Base-by-base conservation (phyloP, 208 protist species). In the Crithidia acanthocephali region DNA sequence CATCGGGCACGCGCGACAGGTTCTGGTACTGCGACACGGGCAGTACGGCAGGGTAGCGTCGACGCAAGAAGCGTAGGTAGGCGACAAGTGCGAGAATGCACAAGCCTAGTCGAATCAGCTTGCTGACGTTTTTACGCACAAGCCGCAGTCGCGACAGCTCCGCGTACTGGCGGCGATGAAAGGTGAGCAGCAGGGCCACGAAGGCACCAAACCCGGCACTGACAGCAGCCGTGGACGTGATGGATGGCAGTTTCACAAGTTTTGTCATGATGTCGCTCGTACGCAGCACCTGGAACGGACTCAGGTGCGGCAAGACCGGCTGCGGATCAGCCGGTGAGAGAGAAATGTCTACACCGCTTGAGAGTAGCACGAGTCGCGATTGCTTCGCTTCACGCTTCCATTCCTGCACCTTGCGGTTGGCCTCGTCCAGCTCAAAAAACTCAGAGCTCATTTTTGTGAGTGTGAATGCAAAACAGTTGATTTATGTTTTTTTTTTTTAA, bases 381-480 rank as follows among this genome's bases (percentile, higher is more conserved):
- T 84, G 68, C 61, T 64, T 55, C 1, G 69, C 80, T 53, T 79
- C 76, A 16, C 65, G 51, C 48, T 81, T 85, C 85, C 85, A 90
- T 57, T 76, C 65, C 20, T 32, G 44, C 22, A 83, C 68, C 71
- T 87, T 90, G 11, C 61, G 50, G 53, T 77, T 71, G 30, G 81
- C 79, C 67, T 75, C 68, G 15, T 72, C 48, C 48, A 81, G 20
- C 27, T 76, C 66, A 15, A 35, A 23, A n/a, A 79, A 77, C 48
- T 58, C 30, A 0, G 48, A n/a, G 4, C 9, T 59, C 51, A 57
- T 64, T 48, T 13, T 22, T 13, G 9, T 13, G 2, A n/a, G 44
- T 48, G 6, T 48, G 13, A n/a, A 40, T 40, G 35, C 35, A 40
- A 11, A 40, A 40, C n/a, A n/a, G n/a, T n/a, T n/a, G n/a, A n/a